Percentiles rank a stretch among this genome's conserved stretches.
These are phyloP conservation scores for Coccomyxa subellipsoidea DNA, from an alignment of 163 green algal species.

Conservation along the genomic window DNA sequence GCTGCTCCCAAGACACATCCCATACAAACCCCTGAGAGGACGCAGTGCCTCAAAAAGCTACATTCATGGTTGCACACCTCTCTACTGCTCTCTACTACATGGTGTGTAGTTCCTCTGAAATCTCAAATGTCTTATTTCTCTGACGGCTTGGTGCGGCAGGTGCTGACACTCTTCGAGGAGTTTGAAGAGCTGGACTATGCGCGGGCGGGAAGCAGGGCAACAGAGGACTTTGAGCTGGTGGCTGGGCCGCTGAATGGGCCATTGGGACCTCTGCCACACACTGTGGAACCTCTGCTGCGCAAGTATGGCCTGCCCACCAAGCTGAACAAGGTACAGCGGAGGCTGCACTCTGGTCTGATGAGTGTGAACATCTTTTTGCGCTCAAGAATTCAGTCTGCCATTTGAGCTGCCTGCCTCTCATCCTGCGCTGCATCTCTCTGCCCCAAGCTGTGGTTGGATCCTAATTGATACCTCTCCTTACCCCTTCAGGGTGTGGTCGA, in stretches of 20 bases:
- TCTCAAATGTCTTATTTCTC: background rate
- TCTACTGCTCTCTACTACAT: too few species aligned
- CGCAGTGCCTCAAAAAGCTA: too few species aligned
- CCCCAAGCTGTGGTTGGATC: too few species aligned
- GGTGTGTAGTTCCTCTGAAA: too few species aligned
- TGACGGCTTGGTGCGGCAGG: conserved; percentile 19
- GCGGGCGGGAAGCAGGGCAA: conserved; percentile 65
- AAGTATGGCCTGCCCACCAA: conserved; percentile 86
- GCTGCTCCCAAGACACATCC: too few species aligned
- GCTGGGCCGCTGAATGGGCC: conserved; percentile 62
- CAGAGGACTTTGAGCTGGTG: conserved; percentile 58
- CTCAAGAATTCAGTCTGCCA: too few species aligned
- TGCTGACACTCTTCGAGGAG: conserved; percentile 51
- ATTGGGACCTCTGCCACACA: conserved; percentile 80
- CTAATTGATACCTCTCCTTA: too few species aligned
- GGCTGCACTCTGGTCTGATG: too few species aligned
- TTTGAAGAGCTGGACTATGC: conserved; percentile 82
- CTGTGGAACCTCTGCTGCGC: conserved; percentile 88
- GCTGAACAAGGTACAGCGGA: conserved; percentile 15
- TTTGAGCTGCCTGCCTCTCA: too few species aligned
- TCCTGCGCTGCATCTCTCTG: too few species aligned
- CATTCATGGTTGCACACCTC: too few species aligned
- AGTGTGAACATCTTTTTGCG: background rate
- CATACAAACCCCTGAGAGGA: too few species aligned
- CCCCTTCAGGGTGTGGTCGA: conserved; percentile 73